phyloP scores from a whole-genome alignment of 495 filamentous ascomycete species.

The Trichodelitschia bisporula region DNA sequence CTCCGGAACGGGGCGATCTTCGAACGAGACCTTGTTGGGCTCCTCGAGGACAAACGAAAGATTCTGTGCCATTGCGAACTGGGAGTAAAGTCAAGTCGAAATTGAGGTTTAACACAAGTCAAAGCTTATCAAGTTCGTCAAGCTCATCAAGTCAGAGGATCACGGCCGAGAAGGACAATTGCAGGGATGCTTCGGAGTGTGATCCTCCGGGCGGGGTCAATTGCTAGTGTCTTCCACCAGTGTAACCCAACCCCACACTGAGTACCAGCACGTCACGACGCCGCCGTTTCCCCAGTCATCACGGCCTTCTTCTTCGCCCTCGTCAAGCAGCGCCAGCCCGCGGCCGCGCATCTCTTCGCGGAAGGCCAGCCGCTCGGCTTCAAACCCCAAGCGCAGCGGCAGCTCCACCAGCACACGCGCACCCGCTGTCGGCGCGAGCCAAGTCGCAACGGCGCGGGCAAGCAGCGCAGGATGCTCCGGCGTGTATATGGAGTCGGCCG shows the following conservation, averaged over 20 bases:
- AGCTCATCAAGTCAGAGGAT: too few species aligned
- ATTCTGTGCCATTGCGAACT: too few species aligned
- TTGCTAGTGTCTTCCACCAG: too few species aligned
- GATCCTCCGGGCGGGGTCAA: too few species aligned
- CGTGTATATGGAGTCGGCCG: constrained; percentile 49
- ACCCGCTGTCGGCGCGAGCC: constrained; percentile 21
- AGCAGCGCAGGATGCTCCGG: constrained; percentile 37
- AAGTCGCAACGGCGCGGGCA: constrained; percentile 27
- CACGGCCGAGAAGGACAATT: too few species aligned
- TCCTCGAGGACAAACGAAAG: constrained; percentile 69
- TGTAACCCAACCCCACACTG: constrained; percentile 26
- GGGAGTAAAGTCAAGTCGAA: too few species aligned
- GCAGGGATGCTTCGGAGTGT: too few species aligned
- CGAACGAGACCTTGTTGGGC: constrained; percentile 42
- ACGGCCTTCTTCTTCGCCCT: constrained; percentile 38
- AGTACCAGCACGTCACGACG: constrained; percentile 43
- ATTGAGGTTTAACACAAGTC: too few species aligned
- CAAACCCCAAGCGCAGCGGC: constrained; percentile 35
- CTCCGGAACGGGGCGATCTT: constrained; percentile 48
- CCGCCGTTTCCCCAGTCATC: constrained; percentile 41
- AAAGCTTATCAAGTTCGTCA: too few species aligned
- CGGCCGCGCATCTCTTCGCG: constrained; percentile 23
- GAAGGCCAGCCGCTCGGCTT: constrained; percentile 27
- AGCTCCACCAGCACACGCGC: constrained; percentile 37
- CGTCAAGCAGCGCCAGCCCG: constrained; percentile 27